Evolutionary conservation across 139 green algal species (phyloP).

Genomic region (Raphidocelis subcapitata): DNA sequence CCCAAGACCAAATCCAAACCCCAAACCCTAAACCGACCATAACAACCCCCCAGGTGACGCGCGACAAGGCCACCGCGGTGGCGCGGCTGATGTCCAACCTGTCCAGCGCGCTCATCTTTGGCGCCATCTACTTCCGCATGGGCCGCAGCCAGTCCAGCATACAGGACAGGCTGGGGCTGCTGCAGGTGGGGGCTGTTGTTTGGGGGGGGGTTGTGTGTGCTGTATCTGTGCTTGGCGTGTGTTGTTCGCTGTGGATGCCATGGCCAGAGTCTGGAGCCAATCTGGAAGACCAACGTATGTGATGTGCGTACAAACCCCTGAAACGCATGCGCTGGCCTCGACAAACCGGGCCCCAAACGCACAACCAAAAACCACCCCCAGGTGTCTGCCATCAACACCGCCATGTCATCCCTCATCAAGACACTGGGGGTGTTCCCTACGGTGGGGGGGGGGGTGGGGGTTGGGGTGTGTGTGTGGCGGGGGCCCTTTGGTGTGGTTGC

Average conservation of each 20-base stretch:
- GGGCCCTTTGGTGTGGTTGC: too few relatives aligned
- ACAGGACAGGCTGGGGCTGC: slow-evolving; percentile 88
- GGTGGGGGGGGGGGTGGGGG: too few relatives aligned
- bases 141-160: slow-evolving; percentile 66
- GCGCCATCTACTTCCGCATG: slow-evolving; percentile 89
- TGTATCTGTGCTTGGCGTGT: not conserved
- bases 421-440: slow-evolving; percentile 85
- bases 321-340: not conserved
- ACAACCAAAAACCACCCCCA: slow-evolving; percentile 34
- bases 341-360: not conserved
- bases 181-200: slow-evolving; percentile 37
- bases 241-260: not conserved
- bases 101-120: slow-evolving; percentile 88
- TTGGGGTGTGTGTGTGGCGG: too few relatives aligned
- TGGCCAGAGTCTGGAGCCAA: not conserved
- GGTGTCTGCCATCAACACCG: slow-evolving; percentile 84
- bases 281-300: too few relatives aligned
- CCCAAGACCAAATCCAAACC: too few relatives aligned
- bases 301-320: too few relatives aligned
- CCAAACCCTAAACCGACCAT: too few relatives aligned
- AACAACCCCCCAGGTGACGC: too few relatives aligned
- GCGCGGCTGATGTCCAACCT: slow-evolving; percentile 72
- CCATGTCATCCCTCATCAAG: slow-evolving; percentile 87
- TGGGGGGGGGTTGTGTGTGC: too few relatives aligned
- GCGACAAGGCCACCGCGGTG: slow-evolving; percentile 82